Conservation (phyloP, 1,284 basidiomycete genomes). For the Melampsora abietis-canadensis region DNA sequence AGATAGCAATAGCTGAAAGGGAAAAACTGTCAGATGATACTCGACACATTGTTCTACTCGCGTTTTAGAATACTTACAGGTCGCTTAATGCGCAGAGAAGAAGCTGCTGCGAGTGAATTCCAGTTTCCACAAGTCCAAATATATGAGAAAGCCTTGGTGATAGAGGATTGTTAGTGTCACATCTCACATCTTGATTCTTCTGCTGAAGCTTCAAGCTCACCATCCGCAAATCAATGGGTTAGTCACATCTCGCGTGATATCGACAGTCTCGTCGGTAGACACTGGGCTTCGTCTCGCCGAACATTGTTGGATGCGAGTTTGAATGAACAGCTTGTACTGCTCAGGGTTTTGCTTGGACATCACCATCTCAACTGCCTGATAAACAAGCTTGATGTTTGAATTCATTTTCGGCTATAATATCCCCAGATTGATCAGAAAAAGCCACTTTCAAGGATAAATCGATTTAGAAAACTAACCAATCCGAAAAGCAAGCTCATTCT, state of each 20-base stretch:
- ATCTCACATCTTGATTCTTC: background rate
- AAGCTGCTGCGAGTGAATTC: constrained; percentile 35
- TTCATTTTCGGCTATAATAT: constrained; percentile 11
- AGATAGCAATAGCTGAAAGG: constrained; percentile 33
- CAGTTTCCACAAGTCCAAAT: constrained; percentile 39
- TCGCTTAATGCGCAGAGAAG: constrained; percentile 36
- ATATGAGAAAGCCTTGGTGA: constrained; percentile 28
- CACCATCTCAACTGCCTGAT: constrained; percentile 18
- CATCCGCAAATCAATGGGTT: constrained; percentile 40
- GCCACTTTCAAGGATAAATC: background rate
- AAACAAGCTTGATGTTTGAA: constrained; percentile 12
- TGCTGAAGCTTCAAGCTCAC: background rate
- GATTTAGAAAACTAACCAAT: constrained; percentile 19
- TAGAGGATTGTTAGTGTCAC: background rate
- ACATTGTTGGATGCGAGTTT: constrained; percentile 27
- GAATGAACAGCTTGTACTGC: constrained; percentile 14
- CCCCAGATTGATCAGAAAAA: background rate
- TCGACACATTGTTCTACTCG: background rate
- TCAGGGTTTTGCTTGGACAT: constrained; percentile 15
- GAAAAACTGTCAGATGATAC: background rate
- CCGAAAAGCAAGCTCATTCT: constrained; percentile 34
- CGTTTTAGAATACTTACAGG: constrained; percentile 13
- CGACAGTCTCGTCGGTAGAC: constrained; percentile 22
- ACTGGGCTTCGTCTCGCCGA: constrained; percentile 12
- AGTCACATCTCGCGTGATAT: constrained; percentile 30